phyloP scores from a whole-genome alignment of 176 grass and related monocot genomes.

The Zea mays region Zm-B73-REFERENCE-NAM-5.0 NC_050104.1:156946501-156947000 shows the following conservation, averaged over 20 bases:
- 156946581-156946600: slow-evolving; percentile 25
- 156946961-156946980: slow-evolving; percentile 67
- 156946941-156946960: slow-evolving; percentile 86
- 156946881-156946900: slow-evolving; percentile 38
- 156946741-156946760: background rate
- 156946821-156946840: background rate
- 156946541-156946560: slow-evolving; percentile 52
- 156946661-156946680: slow-evolving; percentile 8
- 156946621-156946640: slow-evolving; percentile 35
- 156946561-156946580: background rate
- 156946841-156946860: slow-evolving; percentile 29
- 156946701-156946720: slow-evolving; percentile 22
- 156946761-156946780: background rate
- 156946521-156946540: background rate
- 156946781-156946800: background rate
- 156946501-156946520: slow-evolving; percentile 48
- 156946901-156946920: slow-evolving; percentile 46
- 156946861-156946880: slow-evolving; percentile 36
- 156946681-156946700: slow-evolving; percentile 46
- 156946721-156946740: slow-evolving; percentile 45
- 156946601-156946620: slow-evolving; percentile 17
- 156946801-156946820: background rate
- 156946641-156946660: slow-evolving; percentile 27
- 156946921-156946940: slow-evolving; percentile 72
- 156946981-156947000: slow-evolving; percentile 56